Base-by-base conservation (phyloP, 441 rosid species). In the Gossypium davidsonii region DNA sequence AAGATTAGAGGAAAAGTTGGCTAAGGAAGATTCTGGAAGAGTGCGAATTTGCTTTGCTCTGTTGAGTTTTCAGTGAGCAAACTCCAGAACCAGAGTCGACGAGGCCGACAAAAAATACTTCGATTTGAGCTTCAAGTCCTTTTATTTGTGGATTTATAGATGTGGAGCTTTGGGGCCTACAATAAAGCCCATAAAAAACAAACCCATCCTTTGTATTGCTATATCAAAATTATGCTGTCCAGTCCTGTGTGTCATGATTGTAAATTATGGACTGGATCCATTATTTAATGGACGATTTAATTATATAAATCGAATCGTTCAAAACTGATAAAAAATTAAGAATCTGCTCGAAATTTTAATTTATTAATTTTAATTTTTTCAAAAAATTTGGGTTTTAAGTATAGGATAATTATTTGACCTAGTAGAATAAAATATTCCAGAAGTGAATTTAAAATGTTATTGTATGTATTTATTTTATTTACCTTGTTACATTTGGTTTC, bases 11-110 rank as follows among this genome's bases (percentile, higher is more conserved):
- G 72, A 6, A 69, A 37, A 28, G 8, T 37, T 46, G n/a, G 53
- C 3, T 0, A 12, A 7, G 68, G 84, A 83, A 39, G 73, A 34
- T 75, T 80, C 81, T 70, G 71, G 83, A 68, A 68, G 46, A 51
- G 60, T 10, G 60, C 11, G 25, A 17, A 21, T 0, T 28, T 51
- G 23, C 26, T 51, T 15, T 51, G 39, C 48, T 51, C 31, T 15
- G 44, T 68, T 68, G 52, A 9, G 5, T 15, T 26, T 68, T 51
- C 46, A 3, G 71, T 9, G 48, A 15, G 20, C 2, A 4, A 11
- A 64, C 17, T 55, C 25, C 60, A 55, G 14, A 23, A 2, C 4
- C 25, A 6, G 1, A 1, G 4, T 15, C 17, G 4, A 15, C 23
- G 15, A 51, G 42, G 20, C 59, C 11, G 4, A 15, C 4, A 39